Percentiles rank a stretch among this genome's conserved stretches.
phyloP scores from a whole-genome alignment of 768 basidiomycete genomes.

The Lactarius sanguifluus region DNA sequence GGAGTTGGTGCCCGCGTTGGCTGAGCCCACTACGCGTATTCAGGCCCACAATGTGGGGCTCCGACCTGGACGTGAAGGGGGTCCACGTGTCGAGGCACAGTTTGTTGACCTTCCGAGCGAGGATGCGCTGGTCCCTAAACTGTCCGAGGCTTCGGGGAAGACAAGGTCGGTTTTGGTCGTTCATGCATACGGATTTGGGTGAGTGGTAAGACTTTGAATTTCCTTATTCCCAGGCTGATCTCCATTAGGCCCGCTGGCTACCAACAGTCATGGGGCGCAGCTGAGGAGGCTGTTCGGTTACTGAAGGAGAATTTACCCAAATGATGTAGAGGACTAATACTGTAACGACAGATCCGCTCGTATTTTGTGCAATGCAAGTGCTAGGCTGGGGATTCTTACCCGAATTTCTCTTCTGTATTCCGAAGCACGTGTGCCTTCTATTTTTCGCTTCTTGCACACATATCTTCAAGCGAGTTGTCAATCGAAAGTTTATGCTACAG shows the following conservation, averaged over 20 bases:
- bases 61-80: conserved; percentile 55
- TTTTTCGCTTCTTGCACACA: neutral
- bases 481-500: neutral
- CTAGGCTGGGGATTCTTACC: neutral
- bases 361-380: neutral
- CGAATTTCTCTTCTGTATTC: neutral
- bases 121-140: conserved; percentile 29
- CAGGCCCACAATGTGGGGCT: conserved; percentile 58
- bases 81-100: conserved; percentile 56
- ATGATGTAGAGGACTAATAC: neutral
- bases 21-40: conserved; percentile 42
- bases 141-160: conserved; percentile 29
- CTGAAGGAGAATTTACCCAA: conserved; percentile 26
- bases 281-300: conserved; percentile 31
- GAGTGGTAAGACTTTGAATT: conserved; percentile 30
- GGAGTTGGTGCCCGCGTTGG: conserved; percentile 39
- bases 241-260: conserved; percentile 33
- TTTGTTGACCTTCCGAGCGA: conserved; percentile 39
- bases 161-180: conserved; percentile 40
- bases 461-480: neutral
- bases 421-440: neutral
- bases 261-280: conserved; percentile 36
- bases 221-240: conserved; percentile 6
- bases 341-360: neutral
- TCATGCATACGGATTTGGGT: conserved; percentile 66